Base-by-base conservation (phyloP, 306 rosid genomes). In the Dryas alaskensis region DNA sequence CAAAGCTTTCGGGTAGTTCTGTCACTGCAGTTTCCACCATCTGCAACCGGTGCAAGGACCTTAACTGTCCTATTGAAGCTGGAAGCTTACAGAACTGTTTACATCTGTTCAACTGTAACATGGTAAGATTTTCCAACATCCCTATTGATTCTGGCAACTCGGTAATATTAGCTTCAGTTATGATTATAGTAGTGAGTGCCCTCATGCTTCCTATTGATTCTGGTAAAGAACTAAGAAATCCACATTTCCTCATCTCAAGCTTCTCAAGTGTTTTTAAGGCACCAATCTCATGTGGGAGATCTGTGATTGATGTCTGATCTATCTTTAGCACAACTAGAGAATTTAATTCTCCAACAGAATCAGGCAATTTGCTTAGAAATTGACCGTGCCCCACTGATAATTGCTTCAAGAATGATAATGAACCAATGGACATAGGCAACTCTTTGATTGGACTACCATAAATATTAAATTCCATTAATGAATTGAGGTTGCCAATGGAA, bases 1-100 rank as follows among this genome's bases (percentile, higher is more conserved):
- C 89, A 19, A 90, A 90, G 65, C 82, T 86, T 75, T 84, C 84
- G 5, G 92, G 96, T 70, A 90, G 77, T 68, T 81, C 83, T 19
- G 76, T 65, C 58, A 86, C 64, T 19, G 78, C 79, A 0, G 88
- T 87, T 62, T 83, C 88, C 73, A 25, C 82, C 87, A 90, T 86
- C 46, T 5, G 10, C 61, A 90, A 60, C 39, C 70, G 85, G 60
- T 50, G 73, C 71, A 90, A 73, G 49, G 88, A 86, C 65, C 62
- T 84, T 67, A 88, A 72, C 11, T 79, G 71, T 57, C 92, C 96
- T 11, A 84, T 81, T 73, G 89, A 86, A 48, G 45, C 66, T 14
- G 96, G 96, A 83, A 90, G 96, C 73, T 47, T 71, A 22, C 54
- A 44, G 6, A 90, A 85, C 81, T 52, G 59, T 63, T 25, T 76